Percentiles rank a stretch among this genome's conserved stretches.
Conservation (phyloP, 192 early-diverging fungal species). For the Ambispora gerdemannii region DNA sequence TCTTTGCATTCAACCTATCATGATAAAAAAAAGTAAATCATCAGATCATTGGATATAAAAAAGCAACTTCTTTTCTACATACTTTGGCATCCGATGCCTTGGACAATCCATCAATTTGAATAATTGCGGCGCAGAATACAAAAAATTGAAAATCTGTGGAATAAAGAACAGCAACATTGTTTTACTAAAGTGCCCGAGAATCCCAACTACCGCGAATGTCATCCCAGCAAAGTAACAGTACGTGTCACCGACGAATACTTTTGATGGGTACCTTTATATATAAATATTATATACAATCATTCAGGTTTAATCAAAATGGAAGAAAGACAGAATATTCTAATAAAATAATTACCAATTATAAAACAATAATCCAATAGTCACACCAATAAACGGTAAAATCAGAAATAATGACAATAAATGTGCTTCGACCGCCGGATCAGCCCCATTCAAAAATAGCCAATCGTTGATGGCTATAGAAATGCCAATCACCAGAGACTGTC, state of each 20-base stretch:
- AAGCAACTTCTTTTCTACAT: slow-evolving; percentile 31
- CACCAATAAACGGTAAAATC: slow-evolving; percentile 88
- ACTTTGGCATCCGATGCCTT: slow-evolving; percentile 88
- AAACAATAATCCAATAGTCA: slow-evolving; percentile 72
- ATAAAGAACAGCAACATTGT: slow-evolving; percentile 91
- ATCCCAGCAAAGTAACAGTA: slow-evolving; percentile 99
- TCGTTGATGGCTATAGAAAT: slow-evolving; percentile 77
- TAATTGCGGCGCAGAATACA: slow-evolving; percentile 92
- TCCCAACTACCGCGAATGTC: slow-evolving; percentile 97
- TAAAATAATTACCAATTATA: slow-evolving; percentile 78
- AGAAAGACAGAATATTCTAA: slow-evolving; percentile 25
- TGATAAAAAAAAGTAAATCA: slow-evolving; percentile 18
- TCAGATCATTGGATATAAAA: slow-evolving; percentile 30
- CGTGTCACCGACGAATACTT: slow-evolving; percentile 94
- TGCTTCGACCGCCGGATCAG: slow-evolving; percentile 62
- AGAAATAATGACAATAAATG: slow-evolving; percentile 90
- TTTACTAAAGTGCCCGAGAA: slow-evolving; percentile 91
- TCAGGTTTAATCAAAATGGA: background rate
- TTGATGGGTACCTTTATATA: slow-evolving; percentile 72
- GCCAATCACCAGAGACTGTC: slow-evolving; percentile 90
- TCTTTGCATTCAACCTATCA: slow-evolving; percentile 13
- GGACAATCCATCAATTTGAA: slow-evolving; percentile 94
- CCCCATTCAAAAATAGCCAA: slow-evolving; percentile 59
- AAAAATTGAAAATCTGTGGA: slow-evolving; percentile 97
- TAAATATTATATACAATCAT: background rate